These are phyloP conservation scores for Buxus sempervirens DNA, from an alignment of 164 flowering plant species.

Conservation along the genomic window DNA sequence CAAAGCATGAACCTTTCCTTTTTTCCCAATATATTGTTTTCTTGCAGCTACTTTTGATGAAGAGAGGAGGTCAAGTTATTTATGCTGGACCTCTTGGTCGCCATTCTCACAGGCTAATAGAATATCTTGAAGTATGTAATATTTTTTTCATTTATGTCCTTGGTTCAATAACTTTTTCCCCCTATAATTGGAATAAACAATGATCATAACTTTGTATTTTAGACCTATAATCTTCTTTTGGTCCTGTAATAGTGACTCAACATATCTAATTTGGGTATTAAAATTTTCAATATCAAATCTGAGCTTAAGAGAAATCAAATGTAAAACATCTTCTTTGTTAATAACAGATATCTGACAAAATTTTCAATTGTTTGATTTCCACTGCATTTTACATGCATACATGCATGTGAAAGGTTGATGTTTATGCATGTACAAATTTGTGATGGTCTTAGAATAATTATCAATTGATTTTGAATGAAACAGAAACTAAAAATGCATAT, in stretches of 20 bases:
- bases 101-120: conserved; percentile 55
- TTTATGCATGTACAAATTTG: not conserved
- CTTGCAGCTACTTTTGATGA: conserved; percentile 70
- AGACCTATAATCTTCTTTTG: no score
- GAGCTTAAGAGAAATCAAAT: no score
- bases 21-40: conserved; percentile 2
- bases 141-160: not conserved
- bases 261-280: no score
- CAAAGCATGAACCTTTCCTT: no score
- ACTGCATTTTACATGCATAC: no score
- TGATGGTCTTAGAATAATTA: not conserved
- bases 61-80: conserved; percentile 80
- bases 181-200: not conserved
- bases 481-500: not conserved
- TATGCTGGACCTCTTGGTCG: conserved; percentile 73
- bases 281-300: no score
- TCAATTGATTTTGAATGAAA: not conserved
- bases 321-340: no score
- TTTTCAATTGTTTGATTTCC: no score
- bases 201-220: no score
- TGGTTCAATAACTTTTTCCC: not conserved
- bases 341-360: no score
- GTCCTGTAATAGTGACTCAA: no score
- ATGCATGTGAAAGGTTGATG: no score
- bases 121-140: conserved; percentile 71